Percentiles rank a stretch among this genome's conserved stretches.
Evolutionary conservation across 108 stramenopile genomes (phyloP).

Genomic region (Bacterosira constricta): DNA sequence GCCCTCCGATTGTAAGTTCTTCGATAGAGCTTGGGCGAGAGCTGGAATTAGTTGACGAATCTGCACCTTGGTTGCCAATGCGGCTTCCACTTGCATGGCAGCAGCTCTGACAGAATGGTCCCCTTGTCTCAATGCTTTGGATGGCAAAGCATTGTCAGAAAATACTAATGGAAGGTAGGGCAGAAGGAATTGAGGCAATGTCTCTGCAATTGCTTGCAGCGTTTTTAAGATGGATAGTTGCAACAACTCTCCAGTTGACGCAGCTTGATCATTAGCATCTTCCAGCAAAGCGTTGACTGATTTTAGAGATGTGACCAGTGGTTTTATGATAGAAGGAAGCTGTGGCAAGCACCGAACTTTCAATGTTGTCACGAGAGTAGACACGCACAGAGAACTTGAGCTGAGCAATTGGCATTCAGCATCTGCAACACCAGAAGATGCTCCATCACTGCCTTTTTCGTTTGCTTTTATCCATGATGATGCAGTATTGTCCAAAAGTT

Average conservation of each 20-base stretch:
- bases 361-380: slow-evolving; percentile 62
- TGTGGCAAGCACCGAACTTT: slow-evolving; percentile 63
- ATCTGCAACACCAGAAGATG: slow-evolving; percentile 21
- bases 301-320: slow-evolving; percentile 52
- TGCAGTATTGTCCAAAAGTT: slow-evolving; percentile 33
- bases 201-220: slow-evolving; percentile 57
- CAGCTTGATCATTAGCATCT: slow-evolving; percentile 4
- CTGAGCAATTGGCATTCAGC: slow-evolving; percentile 52
- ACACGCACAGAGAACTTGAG: slow-evolving; percentile 60
- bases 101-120: slow-evolving; percentile 31
- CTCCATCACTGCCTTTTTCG: slow-evolving; percentile 3
- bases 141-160: slow-evolving; percentile 52
- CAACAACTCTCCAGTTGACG: slow-evolving; percentile 42
- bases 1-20: slow-evolving; percentile 14
- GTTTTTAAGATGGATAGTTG: slow-evolving; percentile 64
- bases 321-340: slow-evolving; percentile 67
- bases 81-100: slow-evolving; percentile 41
- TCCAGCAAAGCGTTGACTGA: slow-evolving; percentile 34
- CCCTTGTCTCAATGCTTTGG: slow-evolving; percentile 44
- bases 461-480: slow-evolving; percentile 31
- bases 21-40: slow-evolving; percentile 39
- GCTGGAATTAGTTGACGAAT: slow-evolving; percentile 72
- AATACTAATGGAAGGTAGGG: slow-evolving; percentile 71
- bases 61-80: slow-evolving; percentile 57
- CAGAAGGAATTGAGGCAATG: slow-evolving; percentile 76